Evolutionary conservation across 1,284 basidiomycete species (phyloP).

Genomic region (Phellinidium pouzarii): DNA sequence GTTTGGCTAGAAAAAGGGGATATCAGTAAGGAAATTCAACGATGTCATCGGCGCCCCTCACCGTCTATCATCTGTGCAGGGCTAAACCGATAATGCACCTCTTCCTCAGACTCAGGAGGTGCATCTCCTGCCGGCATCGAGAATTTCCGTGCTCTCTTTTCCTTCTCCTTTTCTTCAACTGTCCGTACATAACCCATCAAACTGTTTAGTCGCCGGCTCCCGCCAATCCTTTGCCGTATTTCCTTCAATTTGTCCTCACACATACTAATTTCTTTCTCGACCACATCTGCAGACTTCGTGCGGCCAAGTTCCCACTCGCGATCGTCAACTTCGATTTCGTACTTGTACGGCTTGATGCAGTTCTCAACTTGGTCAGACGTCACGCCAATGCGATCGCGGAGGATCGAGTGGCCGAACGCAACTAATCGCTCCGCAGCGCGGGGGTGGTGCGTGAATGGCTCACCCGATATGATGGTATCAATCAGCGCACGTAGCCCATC

Average conservation of each 20-base stretch:
- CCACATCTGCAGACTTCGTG: conserved; percentile 65
- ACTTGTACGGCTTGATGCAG: conserved; percentile 99
- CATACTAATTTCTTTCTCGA: conserved; percentile 79
- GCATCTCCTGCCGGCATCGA: conserved; percentile 35
- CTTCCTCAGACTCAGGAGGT: conserved; percentile 38
- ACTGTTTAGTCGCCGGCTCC: conserved; percentile 68
- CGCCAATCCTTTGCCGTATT: conserved; percentile 83
- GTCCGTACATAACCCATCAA: conserved; percentile 79
- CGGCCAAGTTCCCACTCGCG: conserved; percentile 90
- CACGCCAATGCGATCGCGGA: conserved; percentile 86
- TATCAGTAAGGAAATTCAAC: background rate
- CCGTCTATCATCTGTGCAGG: conserved; percentile 88
- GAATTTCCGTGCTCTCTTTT: conserved; percentile 49
- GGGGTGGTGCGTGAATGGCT: conserved; percentile 91
- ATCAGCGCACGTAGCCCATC: conserved; percentile 88
- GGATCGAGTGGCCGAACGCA: conserved; percentile 86
- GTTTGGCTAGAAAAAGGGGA: conserved; percentile 56
- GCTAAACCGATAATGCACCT: conserved; percentile 83
- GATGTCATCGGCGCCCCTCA: conserved; percentile 32
- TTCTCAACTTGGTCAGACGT: conserved; percentile 99
- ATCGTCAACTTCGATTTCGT: conserved; percentile 86
- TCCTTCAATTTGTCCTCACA: conserved; percentile 85
- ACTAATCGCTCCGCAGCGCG: conserved; percentile 83
- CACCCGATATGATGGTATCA: conserved; percentile 78
- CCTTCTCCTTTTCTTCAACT: conserved; percentile 77